phyloP scores from a whole-genome alignment of 139 green algal species.

The Chlamydomonas asymmetrica region DNA sequence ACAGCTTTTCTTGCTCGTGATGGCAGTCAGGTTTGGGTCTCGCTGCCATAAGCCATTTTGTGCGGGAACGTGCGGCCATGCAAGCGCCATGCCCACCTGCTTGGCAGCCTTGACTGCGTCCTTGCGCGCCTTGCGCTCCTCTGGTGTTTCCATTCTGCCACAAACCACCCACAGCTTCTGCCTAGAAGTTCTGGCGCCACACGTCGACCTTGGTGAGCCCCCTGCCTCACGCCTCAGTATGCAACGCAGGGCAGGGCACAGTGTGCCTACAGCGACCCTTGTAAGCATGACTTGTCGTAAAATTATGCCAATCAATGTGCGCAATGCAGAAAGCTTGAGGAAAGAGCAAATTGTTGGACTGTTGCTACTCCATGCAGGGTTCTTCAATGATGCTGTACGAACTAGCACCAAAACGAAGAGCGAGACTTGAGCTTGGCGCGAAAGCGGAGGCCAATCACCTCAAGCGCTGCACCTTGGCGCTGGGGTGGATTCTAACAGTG shows the following conservation, averaged over 20 bases:
- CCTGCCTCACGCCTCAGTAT: background rate
- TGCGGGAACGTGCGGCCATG: too few species aligned
- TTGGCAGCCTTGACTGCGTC: conserved; percentile 9
- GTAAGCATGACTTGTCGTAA: conserved; percentile 1
- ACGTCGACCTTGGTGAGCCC: background rate
- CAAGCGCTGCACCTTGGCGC: background rate
- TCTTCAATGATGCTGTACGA: conserved; percentile 11
- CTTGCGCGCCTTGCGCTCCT: conserved; percentile 7
- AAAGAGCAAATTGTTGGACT: too few species aligned
- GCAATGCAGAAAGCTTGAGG: too few species aligned
- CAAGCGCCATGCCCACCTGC: background rate
- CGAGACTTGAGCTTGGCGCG: background rate
- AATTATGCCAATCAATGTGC: background rate
- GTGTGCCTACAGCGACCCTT: background rate
- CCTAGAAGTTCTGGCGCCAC: background rate
- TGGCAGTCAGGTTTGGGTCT: background rate
- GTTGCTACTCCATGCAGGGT: too few species aligned
- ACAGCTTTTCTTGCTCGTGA: too few species aligned
- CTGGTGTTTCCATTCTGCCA: background rate
- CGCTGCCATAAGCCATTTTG: background rate
- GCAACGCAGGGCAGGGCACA: background rate
- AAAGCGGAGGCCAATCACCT: background rate
- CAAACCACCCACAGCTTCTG: background rate
- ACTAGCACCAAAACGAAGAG: background rate
- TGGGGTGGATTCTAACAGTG: background rate